phyloP scores from a whole-genome alignment of 805 yeast species.

The Diddensiella transvaalensis region DNA sequence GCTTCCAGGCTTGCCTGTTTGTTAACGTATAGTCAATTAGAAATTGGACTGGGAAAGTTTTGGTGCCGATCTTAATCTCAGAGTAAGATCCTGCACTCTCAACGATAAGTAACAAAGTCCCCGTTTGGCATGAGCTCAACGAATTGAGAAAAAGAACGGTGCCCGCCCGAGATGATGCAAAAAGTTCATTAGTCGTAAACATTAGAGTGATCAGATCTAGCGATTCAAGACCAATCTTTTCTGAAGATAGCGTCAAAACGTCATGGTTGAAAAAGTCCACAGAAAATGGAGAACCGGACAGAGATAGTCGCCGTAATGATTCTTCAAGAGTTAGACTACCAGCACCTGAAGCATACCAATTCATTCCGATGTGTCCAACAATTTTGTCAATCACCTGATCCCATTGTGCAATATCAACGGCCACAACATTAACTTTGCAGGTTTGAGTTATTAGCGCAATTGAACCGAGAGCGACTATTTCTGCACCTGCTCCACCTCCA shows the following conservation, averaged over 20 bases:
- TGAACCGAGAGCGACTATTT: conserved; percentile 60
- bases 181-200: conserved; percentile 85
- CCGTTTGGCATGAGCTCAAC: conserved; percentile 52
- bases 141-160: conserved; percentile 58
- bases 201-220: conserved; percentile 61
- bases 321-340: conserved; percentile 23
- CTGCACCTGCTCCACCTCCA: conserved; percentile 93
- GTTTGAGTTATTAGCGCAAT: conserved; percentile 38
- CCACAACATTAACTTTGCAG: conserved; percentile 42
- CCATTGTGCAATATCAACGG: conserved; percentile 85
- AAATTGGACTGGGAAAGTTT: conserved; percentile 78
- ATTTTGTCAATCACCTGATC: conserved; percentile 46
- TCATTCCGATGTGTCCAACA: conserved; percentile 40
- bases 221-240: conserved; percentile 27
- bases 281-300: conserved; percentile 8
- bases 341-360: conserved; percentile 48
- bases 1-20: conserved; percentile 65
- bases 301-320: neutral
- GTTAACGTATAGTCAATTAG: conserved; percentile 68
- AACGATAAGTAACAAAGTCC: conserved; percentile 61
- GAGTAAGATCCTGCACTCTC: conserved; percentile 93
- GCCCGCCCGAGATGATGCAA: conserved; percentile 59
- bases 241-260: conserved; percentile 24
- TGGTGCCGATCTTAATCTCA: conserved; percentile 69
- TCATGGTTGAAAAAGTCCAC: conserved; percentile 22